Conservation (phyloP, 768 basidiomycete genomes). For the Rhizopogon salebrosus region DNA sequence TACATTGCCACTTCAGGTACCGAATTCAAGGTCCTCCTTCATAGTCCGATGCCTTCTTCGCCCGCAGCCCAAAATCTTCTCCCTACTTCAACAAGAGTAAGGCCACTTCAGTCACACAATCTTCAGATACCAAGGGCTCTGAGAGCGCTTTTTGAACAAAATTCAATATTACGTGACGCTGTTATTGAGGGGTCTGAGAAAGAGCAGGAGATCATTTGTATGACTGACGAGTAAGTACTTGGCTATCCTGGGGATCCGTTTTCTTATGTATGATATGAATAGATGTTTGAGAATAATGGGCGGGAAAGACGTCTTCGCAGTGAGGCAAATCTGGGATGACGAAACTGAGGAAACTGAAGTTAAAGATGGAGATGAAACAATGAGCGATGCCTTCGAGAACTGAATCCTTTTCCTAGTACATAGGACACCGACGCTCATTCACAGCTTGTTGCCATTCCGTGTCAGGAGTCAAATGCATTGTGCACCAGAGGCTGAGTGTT, state of each 20-base stretch:
- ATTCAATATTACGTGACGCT: slow-evolving; percentile 24
- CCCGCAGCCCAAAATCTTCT: slow-evolving; percentile 44
- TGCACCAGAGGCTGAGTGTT: too few species aligned
- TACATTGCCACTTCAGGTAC: slow-evolving; percentile 68
- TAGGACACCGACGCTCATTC: slow-evolving; percentile 37
- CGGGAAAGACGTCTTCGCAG: slow-evolving; percentile 46
- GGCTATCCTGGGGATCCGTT: neutral
- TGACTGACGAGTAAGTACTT: slow-evolving; percentile 69
- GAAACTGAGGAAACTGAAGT: slow-evolving; percentile 23
- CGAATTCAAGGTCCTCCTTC: slow-evolving; percentile 63
- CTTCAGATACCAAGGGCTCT: slow-evolving; percentile 29
- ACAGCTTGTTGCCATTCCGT: too few species aligned
- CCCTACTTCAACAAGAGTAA: slow-evolving; percentile 42
- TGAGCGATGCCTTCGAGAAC: neutral
- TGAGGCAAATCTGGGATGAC: slow-evolving; percentile 40
- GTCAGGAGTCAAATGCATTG: too few species aligned
- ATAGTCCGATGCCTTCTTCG: slow-evolving; percentile 58
- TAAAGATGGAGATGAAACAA: slow-evolving; percentile 6
- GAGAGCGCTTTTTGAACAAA: slow-evolving; percentile 27
- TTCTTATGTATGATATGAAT: slow-evolving; percentile 9
- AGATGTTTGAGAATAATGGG: slow-evolving; percentile 62
- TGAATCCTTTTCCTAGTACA: slow-evolving; percentile 18
- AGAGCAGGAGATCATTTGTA: slow-evolving; percentile 43
- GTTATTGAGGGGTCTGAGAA: slow-evolving; percentile 26
- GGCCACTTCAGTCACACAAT: slow-evolving; percentile 35